Evolutionary conservation across 2,329 filamentous ascomycete genomes (phyloP), one percentile per base, ranked within the genome.

Genomic region (Fusarium penzigii): DNA sequence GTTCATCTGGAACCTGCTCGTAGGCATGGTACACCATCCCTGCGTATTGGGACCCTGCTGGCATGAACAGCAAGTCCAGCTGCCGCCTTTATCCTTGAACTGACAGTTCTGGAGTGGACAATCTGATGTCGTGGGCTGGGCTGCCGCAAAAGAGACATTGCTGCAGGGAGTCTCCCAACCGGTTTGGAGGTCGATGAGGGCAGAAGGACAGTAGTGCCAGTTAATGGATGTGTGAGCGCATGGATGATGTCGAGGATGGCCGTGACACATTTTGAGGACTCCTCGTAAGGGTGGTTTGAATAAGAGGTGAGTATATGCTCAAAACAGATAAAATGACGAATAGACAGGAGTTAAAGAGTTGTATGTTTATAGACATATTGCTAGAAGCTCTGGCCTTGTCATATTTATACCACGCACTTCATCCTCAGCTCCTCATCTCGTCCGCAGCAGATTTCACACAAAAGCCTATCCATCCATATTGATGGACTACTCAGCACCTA

Each of bases 11-110:
- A 68, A 59, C 39, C 65, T 67, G 29, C 58, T 60, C 38, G 64
- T 66, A 12, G 69, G 65, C 56, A 73, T 74, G 10, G 70, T 73
- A 63, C 81, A 84, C 80, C 80, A 83, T 7, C 80, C 81, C 53
- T 73, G 70, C 2, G 67, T 74, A 61, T 84, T 83, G 16, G 79
- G 77, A 0, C 78, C 78, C 39, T 77, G 71, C 3, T 74, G 69
- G 59, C 81, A 84, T 34, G 72, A 62, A 65, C 81, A 84, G 57
- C 81, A 84, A n/a, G 70, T 75, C 81, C 81, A 83, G 29, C 66
- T 72, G 16, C 78, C 75, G 39, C 74, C 77, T 36, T 80, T 73
- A 44, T 72, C 71, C 49, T 74, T 74, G 66, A 77, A 83, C 56
- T 76, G 71, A 63, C 81, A 84, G 61, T 78, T 75, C 54, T 74